These are phyloP conservation scores for Rhizopogon vesiculosus DNA, from an alignment of 768 basidiomycete species.

Conservation along the genomic window DNA sequence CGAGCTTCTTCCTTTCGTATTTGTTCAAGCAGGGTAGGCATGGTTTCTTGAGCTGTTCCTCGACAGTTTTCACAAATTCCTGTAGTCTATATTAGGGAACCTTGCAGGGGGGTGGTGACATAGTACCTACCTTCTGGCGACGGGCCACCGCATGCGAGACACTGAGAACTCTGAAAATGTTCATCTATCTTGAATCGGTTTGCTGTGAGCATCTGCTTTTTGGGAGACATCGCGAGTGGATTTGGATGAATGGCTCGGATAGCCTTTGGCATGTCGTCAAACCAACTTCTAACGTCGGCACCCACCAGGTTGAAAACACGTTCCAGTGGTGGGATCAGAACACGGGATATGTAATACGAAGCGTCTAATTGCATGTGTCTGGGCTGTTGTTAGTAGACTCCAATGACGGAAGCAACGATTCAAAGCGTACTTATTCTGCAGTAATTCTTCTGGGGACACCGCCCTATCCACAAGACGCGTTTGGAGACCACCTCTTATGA, in stretches of 20 bases:
- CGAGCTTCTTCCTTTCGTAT: conserved; percentile 51
- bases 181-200: conserved; percentile 59
- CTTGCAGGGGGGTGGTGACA: not conserved
- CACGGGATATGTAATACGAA: conserved; percentile 80
- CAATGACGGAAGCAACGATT: not conserved
- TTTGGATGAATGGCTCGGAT: conserved; percentile 33
- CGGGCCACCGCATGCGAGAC: conserved; percentile 58
- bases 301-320: conserved; percentile 90
- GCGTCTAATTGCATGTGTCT: conserved; percentile 80
- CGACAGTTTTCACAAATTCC: conserved; percentile 67
- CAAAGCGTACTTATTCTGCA: conserved; percentile 52
- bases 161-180: conserved; percentile 69
- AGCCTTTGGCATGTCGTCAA: conserved; percentile 75
- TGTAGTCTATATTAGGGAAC: conserved; percentile 15
- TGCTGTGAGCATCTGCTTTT: conserved; percentile 23
- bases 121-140: conserved; percentile 46
- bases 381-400: not conserved
- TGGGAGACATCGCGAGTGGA: conserved; percentile 31
- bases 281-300: conserved; percentile 85
- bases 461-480: conserved; percentile 72
- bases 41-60: conserved; percentile 44
- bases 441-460: conserved; percentile 64
- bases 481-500: conserved; percentile 59
- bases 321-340: conserved; percentile 86
- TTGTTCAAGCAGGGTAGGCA: conserved; percentile 52